phyloP scores from a whole-genome alignment of 1,284 basidiomycete species.

The Trichosporon inkin region DNA sequence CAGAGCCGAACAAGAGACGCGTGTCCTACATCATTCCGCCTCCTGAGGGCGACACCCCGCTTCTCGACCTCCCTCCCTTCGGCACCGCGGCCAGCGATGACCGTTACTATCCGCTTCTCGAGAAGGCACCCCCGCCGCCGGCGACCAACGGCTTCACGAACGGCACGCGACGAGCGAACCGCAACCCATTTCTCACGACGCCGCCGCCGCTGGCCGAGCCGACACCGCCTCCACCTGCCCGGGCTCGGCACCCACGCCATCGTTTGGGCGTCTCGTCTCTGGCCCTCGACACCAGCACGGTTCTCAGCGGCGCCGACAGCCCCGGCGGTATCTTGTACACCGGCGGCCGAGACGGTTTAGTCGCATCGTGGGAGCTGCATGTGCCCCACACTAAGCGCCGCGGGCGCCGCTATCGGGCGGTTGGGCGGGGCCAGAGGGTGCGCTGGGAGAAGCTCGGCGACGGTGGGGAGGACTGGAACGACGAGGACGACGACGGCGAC shows the following conservation, averaged over 20 bases:
- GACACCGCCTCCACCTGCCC: slow-evolving; percentile 19
- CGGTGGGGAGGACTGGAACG: slow-evolving; percentile 58
- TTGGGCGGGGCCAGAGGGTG: slow-evolving; percentile 29
- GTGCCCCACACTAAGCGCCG: slow-evolving; percentile 58
- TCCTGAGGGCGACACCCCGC: slow-evolving; percentile 55
- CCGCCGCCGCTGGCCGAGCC: slow-evolving; percentile 8
- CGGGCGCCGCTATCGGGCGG: slow-evolving; percentile 46
- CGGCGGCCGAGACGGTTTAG: slow-evolving; percentile 84
- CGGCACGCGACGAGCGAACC: slow-evolving; percentile 27
- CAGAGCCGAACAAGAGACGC: slow-evolving; percentile 51
- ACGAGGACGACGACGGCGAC: slow-evolving; percentile 55
- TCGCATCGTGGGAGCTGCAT: slow-evolving; percentile 86
- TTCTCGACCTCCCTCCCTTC: slow-evolving; percentile 66
- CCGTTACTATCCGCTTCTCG: slow-evolving; percentile 62
- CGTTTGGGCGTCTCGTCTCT: slow-evolving; percentile 80
- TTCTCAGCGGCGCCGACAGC: slow-evolving; percentile 58
- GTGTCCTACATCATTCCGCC: slow-evolving; percentile 83
- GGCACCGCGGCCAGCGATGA: slow-evolving; percentile 50
- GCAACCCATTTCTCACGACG: slow-evolving; percentile 15
- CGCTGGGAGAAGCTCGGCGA: slow-evolving; percentile 45
- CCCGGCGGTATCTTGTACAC: slow-evolving; percentile 92
- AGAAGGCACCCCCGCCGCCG: slow-evolving; percentile 36
- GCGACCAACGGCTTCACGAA: slow-evolving; percentile 22
- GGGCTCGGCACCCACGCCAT: slow-evolving; percentile 65
- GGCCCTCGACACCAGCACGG: slow-evolving; percentile 78